Conservation (phyloP, 768 basidiomycete genomes). For the Leucogyrophana mollusca region DNA sequence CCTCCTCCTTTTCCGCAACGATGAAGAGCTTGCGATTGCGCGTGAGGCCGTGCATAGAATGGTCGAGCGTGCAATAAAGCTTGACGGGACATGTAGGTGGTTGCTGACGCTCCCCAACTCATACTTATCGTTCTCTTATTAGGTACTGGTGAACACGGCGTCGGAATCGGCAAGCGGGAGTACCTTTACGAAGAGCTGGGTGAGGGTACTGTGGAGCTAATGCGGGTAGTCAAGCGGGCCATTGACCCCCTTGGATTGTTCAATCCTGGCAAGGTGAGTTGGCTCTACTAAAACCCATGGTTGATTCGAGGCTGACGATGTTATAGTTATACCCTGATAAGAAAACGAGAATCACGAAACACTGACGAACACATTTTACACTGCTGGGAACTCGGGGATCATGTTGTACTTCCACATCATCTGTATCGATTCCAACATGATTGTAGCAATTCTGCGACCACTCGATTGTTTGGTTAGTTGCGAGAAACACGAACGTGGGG, state of each 20-base stretch:
- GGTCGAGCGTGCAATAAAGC: conserved; percentile 63
- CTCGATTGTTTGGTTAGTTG: too few species aligned
- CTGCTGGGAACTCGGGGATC: too few species aligned
- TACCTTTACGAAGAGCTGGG: conserved; percentile 85
- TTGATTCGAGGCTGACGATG: neutral
- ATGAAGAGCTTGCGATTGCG: conserved; percentile 47
- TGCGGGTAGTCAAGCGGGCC: conserved; percentile 77
- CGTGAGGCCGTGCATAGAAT: conserved; percentile 53
- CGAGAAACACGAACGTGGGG: too few species aligned
- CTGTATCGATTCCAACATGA: too few species aligned
- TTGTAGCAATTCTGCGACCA: too few species aligned
- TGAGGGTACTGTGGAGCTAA: conserved; percentile 74
- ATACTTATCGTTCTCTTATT: neutral
- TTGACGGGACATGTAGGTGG: conserved; percentile 71
- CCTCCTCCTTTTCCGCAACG: conserved; percentile 54
- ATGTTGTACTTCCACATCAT: too few species aligned
- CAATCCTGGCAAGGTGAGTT: conserved; percentile 80
- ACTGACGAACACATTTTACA: neutral
- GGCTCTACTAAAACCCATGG: neutral
- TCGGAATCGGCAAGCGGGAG: conserved; percentile 81
- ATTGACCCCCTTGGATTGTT: conserved; percentile 76
- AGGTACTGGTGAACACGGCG: conserved; percentile 86
- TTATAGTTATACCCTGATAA: conserved; percentile 6
- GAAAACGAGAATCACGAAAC: neutral
- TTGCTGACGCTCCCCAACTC: neutral